Percentiles rank a stretch among this genome's conserved stretches.
Evolutionary conservation across 192 early-diverging fungal genomes (phyloP).

Genomic region (Backusella morwellensis): DNA sequence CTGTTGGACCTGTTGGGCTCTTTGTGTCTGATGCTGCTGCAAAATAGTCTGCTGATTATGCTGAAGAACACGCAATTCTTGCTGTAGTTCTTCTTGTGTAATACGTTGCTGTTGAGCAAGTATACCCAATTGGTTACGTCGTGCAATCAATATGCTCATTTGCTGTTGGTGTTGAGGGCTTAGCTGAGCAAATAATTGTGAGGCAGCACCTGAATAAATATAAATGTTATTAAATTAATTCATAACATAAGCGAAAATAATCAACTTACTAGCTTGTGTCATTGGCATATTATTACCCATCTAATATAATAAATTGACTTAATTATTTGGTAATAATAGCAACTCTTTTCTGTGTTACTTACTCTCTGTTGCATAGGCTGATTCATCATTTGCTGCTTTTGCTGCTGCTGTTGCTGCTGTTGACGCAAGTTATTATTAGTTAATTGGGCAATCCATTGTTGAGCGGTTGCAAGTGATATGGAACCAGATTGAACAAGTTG

Average conservation of each 20-base stretch:
- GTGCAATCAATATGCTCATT: background rate
- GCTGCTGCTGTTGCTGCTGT: background rate
- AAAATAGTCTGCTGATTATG: slow-evolving; percentile 6
- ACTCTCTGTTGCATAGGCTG: background rate
- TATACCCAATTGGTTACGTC: background rate
- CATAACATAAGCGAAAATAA: background rate
- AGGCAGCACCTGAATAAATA: background rate
- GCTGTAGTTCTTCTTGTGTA: background rate
- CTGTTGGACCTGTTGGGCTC: slow-evolving; percentile 4
- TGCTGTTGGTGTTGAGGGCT: slow-evolving; percentile 9
- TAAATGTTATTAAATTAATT: background rate
- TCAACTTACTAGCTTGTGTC: background rate
- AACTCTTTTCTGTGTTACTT: background rate
- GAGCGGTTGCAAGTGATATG: slow-evolving; percentile 27
- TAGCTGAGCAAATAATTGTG: background rate
- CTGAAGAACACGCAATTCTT: background rate
- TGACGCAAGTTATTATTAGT: background rate
- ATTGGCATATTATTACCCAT: background rate
- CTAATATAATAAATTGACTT: background rate
- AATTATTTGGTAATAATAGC: background rate
- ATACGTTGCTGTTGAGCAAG: background rate
- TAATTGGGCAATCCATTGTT: slow-evolving; percentile 27
- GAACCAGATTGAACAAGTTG: slow-evolving; percentile 21
- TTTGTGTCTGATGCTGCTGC: slow-evolving; percentile 5
- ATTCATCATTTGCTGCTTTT: background rate